Evolutionary conservation across 208 protist genomes (phyloP), one percentile per base, ranked within the genome.

Genomic region (Trypanosoma boissoni): DNA sequence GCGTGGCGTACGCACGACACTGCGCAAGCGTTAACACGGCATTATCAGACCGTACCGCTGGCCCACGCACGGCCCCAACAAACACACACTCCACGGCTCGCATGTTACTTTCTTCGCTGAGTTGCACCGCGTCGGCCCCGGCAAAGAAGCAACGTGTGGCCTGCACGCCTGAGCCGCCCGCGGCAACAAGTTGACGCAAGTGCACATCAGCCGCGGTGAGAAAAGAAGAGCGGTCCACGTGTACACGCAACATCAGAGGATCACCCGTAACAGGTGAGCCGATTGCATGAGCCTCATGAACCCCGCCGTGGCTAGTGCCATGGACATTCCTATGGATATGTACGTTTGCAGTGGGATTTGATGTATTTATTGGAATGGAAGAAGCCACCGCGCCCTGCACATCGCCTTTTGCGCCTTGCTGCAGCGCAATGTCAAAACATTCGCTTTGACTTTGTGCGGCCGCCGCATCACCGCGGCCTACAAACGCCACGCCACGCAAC

Each of bases 61-160:
- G 49, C 9, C 64, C 64, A 3, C 32, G 23, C 24, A 64, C 56
- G 18, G 64, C 36, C 9, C 64, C 39, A 14, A 70, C 45, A 58
- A 70, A 58, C 1, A 41, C 37, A 45, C 56, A 45, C 18, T 58
- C 37, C 26, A 24, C 26, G 0, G 64, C 64, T 27, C 28, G 10
- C 0, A 70, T 21, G 8, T 37, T 42, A 28, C 49, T 64, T 4
- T 32, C 42, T 2, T 24, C n/a, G 21, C 0, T 42, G 8, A 70
- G 10, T 7, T 36, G 21, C 2, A 64, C 64, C 0, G 64, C 55
- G 5, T 70, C 31, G 10, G 56, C 29, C n/a, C 64, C 64, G 12
- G 64, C 64, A 52, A 70, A 64, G 20, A 44, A 45, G 45, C 64
- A 70, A 8, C n/a, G 46, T 14, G 37, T 29, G 20, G 41, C 55